Evolutionary conservation across 352 stramenopile genomes (phyloP).

Genomic region (Globisporangium nodosum): DNA sequence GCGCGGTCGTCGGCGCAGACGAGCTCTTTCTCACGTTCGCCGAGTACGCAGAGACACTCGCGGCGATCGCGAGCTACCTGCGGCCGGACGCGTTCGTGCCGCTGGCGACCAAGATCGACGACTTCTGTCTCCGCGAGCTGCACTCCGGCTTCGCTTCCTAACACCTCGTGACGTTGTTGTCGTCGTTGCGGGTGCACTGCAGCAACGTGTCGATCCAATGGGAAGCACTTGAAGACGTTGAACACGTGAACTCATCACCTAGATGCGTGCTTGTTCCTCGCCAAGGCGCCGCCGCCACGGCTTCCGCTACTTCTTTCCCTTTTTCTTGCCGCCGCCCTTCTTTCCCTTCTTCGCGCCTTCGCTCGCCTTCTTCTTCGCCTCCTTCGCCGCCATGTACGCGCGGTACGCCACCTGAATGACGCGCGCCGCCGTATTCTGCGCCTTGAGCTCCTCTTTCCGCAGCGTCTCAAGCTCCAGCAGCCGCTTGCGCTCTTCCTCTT

Average conservation of each 20-base stretch:
- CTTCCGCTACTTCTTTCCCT: conserved; percentile 33
- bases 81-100: conserved; percentile 55
- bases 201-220: no score
- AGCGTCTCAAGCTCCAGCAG: conserved; percentile 59
- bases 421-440: conserved; percentile 55
- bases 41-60: conserved; percentile 55
- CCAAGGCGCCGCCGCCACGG: no score
- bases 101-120: conserved; percentile 46
- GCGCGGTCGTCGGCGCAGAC: no score
- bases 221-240: no score
- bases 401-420: conserved; percentile 69
- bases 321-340: conserved; percentile 46
- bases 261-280: no score
- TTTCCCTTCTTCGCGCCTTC: conserved; percentile 63
- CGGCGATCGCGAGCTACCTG: conserved; percentile 55
- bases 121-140: conserved; percentile 41
- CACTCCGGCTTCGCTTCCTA: conserved; percentile 4
- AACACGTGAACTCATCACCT: no score
- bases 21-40: conserved; percentile 43
- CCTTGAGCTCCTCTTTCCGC: conserved; percentile 61
- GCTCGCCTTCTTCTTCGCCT: conserved; percentile 56
- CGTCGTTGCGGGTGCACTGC: no score
- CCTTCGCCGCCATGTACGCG: conserved; percentile 31
- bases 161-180: no score
- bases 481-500: conserved; percentile 65